These are phyloP conservation scores for Coemansia sp. DNA, from an alignment of 192 early-diverging fungal species.

Conservation along the genomic window DNA sequence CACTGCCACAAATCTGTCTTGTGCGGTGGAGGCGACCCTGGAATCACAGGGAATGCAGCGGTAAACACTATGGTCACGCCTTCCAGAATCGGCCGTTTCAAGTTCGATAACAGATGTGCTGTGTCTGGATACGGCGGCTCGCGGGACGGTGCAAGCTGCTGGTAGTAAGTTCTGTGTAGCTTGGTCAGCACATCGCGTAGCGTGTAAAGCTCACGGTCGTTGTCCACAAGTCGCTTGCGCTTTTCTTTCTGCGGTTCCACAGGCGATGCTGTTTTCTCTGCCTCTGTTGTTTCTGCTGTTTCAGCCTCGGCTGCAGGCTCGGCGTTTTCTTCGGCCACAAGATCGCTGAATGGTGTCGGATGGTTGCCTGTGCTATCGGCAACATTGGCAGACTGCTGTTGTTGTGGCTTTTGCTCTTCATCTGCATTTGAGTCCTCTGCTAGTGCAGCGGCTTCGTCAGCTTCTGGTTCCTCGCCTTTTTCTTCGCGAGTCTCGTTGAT, in stretches of 20 bases:
- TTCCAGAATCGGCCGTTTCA: slow-evolving; percentile 65
- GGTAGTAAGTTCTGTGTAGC: slow-evolving; percentile 74
- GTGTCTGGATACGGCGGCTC: slow-evolving; percentile 26
- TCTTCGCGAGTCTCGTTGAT: slow-evolving; percentile 41
- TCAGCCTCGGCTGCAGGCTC: background rate
- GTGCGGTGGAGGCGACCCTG: slow-evolving; percentile 54
- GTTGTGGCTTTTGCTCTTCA: slow-evolving; percentile 19
- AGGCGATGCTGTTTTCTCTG: slow-evolving; percentile 27
- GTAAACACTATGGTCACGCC: slow-evolving; percentile 77
- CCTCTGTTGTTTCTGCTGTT: slow-evolving; percentile 22
- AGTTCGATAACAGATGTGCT: slow-evolving; percentile 58
- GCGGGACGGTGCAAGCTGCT: slow-evolving; percentile 27
- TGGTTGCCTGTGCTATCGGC: background rate
- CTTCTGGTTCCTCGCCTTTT: slow-evolving; percentile 37
- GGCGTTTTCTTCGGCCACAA: slow-evolving; percentile 2
- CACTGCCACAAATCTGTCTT: slow-evolving; percentile 79
- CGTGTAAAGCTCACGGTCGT: slow-evolving; percentile 60
- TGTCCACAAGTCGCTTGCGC: slow-evolving; percentile 51
- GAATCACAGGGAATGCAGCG: slow-evolving; percentile 70
- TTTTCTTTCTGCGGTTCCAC: slow-evolving; percentile 19
- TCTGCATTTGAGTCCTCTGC: slow-evolving; percentile 47
- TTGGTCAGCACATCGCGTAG: slow-evolving; percentile 61
- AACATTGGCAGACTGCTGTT: slow-evolving; percentile 10
- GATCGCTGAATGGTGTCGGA: background rate
- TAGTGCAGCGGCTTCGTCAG: slow-evolving; percentile 30